A percentile compares a stretch with the other conserved stretches of the same genome.
Evolutionary conservation across 495 filamentous ascomycete species (phyloP).

Genomic region (Trichoderma virens): DNA sequence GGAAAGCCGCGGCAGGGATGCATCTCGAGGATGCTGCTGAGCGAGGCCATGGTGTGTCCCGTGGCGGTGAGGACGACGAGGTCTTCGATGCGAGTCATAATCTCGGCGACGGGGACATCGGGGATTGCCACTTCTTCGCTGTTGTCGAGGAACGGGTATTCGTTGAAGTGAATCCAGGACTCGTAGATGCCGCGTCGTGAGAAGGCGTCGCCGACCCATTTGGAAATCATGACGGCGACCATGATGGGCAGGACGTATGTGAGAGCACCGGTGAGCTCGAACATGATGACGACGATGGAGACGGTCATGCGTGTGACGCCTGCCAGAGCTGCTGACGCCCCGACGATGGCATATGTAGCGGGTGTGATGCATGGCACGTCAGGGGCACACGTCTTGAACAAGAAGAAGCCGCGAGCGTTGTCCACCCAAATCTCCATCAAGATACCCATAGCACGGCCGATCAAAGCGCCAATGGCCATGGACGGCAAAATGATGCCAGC

Average conservation of each 20-base stretch:
- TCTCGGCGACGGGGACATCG: constrained; percentile 71
- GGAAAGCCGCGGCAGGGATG: constrained; percentile 89
- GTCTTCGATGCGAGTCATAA: constrained; percentile 92
- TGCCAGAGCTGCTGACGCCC: constrained; percentile 90
- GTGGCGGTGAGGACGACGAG: constrained; percentile 77
- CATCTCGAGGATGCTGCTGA: constrained; percentile 58
- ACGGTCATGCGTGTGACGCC: constrained; percentile 96
- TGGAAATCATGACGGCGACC: constrained; percentile 98
- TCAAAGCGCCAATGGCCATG: constrained; percentile 92
- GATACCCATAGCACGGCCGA: constrained; percentile 86
- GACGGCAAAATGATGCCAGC: constrained; percentile 95
- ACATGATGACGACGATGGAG: constrained; percentile 98
- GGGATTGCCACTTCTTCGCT: constrained; percentile 75
- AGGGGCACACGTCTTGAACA: constrained; percentile 75
- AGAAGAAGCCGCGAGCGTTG: constrained; percentile 63
- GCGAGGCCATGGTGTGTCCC: constrained; percentile 74
- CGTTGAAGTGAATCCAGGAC: constrained; percentile 92
- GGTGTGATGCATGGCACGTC: constrained; percentile 89
- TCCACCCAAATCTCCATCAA: constrained; percentile 83
- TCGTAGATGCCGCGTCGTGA: constrained; percentile 94
- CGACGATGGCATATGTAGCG: constrained; percentile 93
- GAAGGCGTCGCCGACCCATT: constrained; percentile 98
- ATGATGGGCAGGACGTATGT: constrained; percentile 98
- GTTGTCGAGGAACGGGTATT: constrained; percentile 94
- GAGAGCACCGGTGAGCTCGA: constrained; percentile 90